These are phyloP conservation scores for Colletotrichum eleusines DNA, from an alignment of 2,329 filamentous ascomycete genomes.

Conservation along the genomic window DNA sequence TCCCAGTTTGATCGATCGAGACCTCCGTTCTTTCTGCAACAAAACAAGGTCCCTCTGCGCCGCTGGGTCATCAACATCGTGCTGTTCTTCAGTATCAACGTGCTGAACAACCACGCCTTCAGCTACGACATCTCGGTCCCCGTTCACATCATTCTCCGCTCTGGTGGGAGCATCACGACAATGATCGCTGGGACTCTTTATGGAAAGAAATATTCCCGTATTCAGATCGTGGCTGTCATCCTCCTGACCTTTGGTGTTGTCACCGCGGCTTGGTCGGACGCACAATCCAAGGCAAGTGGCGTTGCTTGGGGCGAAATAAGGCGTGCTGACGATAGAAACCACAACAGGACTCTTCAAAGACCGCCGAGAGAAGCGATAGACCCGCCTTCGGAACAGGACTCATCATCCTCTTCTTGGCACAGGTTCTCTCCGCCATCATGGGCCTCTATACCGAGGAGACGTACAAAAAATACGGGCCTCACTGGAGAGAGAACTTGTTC, in stretches of 20 bases:
- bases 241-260: slow-evolving; percentile 89
- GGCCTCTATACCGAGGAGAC: slow-evolving; percentile 94
- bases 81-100: slow-evolving; percentile 93
- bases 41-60: slow-evolving; percentile 83
- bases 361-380: slow-evolving; percentile 40
- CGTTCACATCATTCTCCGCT: slow-evolving; percentile 95
- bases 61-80: slow-evolving; percentile 91
- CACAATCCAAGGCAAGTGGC: slow-evolving; percentile 78
- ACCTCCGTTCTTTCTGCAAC: slow-evolving; percentile 78
- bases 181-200: slow-evolving; percentile 90
- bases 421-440: slow-evolving; percentile 92
- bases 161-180: slow-evolving; percentile 94
- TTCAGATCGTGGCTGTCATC: slow-evolving; percentile 85
- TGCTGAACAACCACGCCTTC: slow-evolving; percentile 98
- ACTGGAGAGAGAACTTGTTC: slow-evolving; percentile 97
- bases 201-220: slow-evolving; percentile 84
- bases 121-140: slow-evolving; percentile 97
- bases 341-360: slow-evolving; percentile 16
- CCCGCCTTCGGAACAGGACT: slow-evolving; percentile 76
- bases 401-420: slow-evolving; percentile 85
- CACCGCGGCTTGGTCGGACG: slow-evolving; percentile 89
- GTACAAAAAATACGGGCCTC: slow-evolving; percentile 85
- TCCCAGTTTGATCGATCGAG: slow-evolving; percentile 77
- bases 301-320: neutral
- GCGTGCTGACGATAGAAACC: neutral